A percentile compares a stretch with the other conserved stretches of the same genome.
Conservation (phyloP, 139 green algal species). For the Coelastrella sp. region DNA sequence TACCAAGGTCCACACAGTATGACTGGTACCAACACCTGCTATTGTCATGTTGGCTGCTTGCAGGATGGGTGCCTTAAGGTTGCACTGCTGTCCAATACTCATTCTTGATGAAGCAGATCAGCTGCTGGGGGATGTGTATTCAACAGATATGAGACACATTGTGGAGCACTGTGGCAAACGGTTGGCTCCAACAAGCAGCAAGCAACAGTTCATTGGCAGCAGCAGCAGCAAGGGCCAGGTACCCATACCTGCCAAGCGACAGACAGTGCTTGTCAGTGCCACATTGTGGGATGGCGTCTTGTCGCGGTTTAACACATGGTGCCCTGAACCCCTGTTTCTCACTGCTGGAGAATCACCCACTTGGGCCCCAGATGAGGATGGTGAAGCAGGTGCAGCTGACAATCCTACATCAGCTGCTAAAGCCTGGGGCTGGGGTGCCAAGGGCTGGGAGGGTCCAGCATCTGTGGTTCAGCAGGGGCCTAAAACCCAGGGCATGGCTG, state of each 20-base stretch:
- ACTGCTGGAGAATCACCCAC: slow-evolving; percentile 40
- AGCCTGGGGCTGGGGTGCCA: slow-evolving; percentile 63
- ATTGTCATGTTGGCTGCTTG: neutral
- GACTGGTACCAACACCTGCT: neutral
- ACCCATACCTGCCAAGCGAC: slow-evolving; percentile 39
- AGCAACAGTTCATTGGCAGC: neutral
- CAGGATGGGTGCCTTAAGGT: slow-evolving; percentile 64
- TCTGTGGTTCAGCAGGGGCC: slow-evolving; percentile 23
- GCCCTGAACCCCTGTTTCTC: slow-evolving; percentile 60
- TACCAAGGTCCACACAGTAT: too few species aligned
- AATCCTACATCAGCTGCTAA: neutral
- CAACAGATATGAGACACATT: slow-evolving; percentile 84
- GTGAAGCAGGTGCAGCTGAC: neutral
- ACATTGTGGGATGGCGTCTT: slow-evolving; percentile 81
- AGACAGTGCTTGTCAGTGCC: slow-evolving; percentile 86
- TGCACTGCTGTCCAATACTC: slow-evolving; percentile 62
- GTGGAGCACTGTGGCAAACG: slow-evolving; percentile 26
- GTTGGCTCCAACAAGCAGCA: neutral
- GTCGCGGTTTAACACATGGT: slow-evolving; percentile 64
- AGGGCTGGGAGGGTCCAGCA: slow-evolving; percentile 64
- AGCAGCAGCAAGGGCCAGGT: neutral
- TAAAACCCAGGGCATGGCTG: slow-evolving; percentile 52
- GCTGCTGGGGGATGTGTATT: slow-evolving; percentile 87
- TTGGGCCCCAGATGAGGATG: neutral
- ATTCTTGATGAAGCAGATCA: slow-evolving; percentile 75